These are phyloP conservation scores for Jaapia argillacea DNA, from an alignment of 768 basidiomycete species.

Conservation along the genomic window DNA sequence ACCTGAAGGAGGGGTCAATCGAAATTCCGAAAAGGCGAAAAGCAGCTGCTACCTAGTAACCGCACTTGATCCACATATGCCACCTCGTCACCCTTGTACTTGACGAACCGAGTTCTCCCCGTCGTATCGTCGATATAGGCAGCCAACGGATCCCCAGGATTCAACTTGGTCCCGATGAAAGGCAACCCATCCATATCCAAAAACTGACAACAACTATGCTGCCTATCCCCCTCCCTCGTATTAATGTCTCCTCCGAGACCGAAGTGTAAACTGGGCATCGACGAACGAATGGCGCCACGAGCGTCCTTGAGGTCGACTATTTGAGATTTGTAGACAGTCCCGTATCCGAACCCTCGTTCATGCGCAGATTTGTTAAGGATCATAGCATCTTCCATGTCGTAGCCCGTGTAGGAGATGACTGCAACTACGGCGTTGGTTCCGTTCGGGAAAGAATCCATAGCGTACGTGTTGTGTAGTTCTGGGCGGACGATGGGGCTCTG, in stretches of 20 bases:
- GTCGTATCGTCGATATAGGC: constrained; percentile 85
- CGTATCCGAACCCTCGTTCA: constrained; percentile 95
- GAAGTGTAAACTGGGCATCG: constrained; percentile 76
- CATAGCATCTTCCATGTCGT: constrained; percentile 99
- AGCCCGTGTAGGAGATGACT: constrained; percentile 99
- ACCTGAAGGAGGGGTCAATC: constrained; percentile 31
- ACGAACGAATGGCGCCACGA: constrained; percentile 51
- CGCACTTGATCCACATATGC: constrained; percentile 89
- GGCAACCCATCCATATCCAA: constrained; percentile 85
- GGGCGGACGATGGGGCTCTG: constrained; percentile 95
- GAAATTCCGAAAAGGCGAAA: background rate
- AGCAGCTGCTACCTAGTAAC: constrained; percentile 53
- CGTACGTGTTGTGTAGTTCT: constrained; percentile 83
- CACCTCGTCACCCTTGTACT: constrained; percentile 94
- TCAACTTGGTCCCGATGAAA: constrained; percentile 56
- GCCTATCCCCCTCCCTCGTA: constrained; percentile 34
- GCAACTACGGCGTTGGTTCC: constrained; percentile 98
- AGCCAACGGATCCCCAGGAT: constrained; percentile 70
- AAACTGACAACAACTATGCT: constrained; percentile 35
- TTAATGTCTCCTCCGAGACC: constrained; percentile 74
- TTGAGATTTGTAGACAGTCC: constrained; percentile 92
- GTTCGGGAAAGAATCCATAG: constrained; percentile 97
- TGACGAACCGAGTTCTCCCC: constrained; percentile 74
- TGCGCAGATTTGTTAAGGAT: constrained; percentile 98
- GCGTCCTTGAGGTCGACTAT: constrained; percentile 83